A percentile compares a stretch with the other conserved stretches of the same genome.
These are phyloP conservation scores for Adansonia rubrostipa DNA, from an alignment of 441 rosid genomes.

Conservation along the genomic window DNA sequence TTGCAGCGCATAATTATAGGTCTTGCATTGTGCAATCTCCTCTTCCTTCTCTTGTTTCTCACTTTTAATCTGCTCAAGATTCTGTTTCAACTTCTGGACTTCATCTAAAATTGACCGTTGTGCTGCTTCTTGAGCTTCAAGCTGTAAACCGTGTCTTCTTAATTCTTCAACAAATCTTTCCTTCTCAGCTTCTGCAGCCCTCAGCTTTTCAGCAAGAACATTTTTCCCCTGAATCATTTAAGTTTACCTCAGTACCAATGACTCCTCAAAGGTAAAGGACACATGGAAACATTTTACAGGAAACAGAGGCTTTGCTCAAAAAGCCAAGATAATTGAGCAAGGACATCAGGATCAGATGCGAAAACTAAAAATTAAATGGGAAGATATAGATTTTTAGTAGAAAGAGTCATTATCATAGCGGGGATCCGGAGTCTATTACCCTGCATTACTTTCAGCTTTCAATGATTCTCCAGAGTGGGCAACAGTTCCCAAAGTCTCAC, in stretches of 20 bases:
- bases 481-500: background rate
- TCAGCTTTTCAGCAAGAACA: constrained; percentile 83
- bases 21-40: constrained; percentile 87
- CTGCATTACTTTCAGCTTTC: constrained; percentile 80
- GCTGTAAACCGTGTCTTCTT: constrained; percentile 76
- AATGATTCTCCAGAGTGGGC: constrained; percentile 62
- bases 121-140: constrained; percentile 76
- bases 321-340: constrained; percentile 3
- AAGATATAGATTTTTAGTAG: background rate
- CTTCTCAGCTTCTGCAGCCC: constrained; percentile 83
- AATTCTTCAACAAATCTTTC: constrained; percentile 86
- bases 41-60: constrained; percentile 94
- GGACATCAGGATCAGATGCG: background rate
- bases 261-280: background rate
- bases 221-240: constrained; percentile 69
- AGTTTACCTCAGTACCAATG: background rate
- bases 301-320: background rate
- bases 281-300: background rate
- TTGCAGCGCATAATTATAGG: constrained; percentile 90
- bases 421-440: background rate
- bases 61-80: constrained; percentile 86
- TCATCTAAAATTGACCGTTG: constrained; percentile 88
- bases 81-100: constrained; percentile 75
- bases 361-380: background rate
- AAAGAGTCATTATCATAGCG: background rate